Conservation (phyloP, 169 alveolate genomes). For the Cryptosporidium parvum region DNA sequence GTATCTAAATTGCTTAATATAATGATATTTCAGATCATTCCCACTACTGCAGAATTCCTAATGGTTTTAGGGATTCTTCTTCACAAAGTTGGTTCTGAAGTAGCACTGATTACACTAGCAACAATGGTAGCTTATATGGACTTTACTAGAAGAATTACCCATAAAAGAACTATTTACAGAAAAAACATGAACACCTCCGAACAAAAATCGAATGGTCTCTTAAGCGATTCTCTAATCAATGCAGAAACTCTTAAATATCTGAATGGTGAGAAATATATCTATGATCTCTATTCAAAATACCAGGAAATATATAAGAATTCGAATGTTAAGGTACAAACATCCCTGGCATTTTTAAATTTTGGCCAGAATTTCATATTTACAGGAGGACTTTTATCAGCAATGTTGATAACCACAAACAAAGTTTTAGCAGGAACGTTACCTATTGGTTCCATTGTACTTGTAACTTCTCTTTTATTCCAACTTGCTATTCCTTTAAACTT, state of each 20-base stretch:
- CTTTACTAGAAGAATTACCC: conserved; percentile 86
- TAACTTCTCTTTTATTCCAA: conserved; percentile 80
- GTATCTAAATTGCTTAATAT: conserved; percentile 78
- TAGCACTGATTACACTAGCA: conserved; percentile 83
- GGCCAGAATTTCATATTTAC: conserved; percentile 82
- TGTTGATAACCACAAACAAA: conserved; percentile 77
- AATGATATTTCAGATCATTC: conserved; percentile 81
- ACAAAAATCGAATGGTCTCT: conserved; percentile 85
- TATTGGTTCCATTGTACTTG: conserved; percentile 79
- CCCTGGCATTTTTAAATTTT: conserved; percentile 80
- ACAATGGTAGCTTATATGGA: conserved; percentile 84
- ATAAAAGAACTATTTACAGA: conserved; percentile 84
- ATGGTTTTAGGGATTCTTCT: conserved; percentile 83
- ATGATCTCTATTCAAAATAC: conserved; percentile 35
- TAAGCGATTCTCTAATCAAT: conserved; percentile 85
- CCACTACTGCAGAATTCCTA: conserved; percentile 86
- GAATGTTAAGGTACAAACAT: conserved; percentile 77
- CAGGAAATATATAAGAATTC: conserved; percentile 63
- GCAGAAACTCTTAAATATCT: conserved; percentile 81
- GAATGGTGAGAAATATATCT: conserved; percentile 12
- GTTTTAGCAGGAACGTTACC: conserved; percentile 79
- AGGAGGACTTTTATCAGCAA: conserved; percentile 77
- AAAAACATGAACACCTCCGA: conserved; percentile 86
- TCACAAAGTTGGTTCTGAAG: conserved; percentile 86
- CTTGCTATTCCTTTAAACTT: conserved; percentile 80